A percentile compares a stretch with the other conserved stretches of the same genome.
Evolutionary conservation across 306 rosid genomes (phyloP).

Genomic region (Canavalia gladiata): DNA sequence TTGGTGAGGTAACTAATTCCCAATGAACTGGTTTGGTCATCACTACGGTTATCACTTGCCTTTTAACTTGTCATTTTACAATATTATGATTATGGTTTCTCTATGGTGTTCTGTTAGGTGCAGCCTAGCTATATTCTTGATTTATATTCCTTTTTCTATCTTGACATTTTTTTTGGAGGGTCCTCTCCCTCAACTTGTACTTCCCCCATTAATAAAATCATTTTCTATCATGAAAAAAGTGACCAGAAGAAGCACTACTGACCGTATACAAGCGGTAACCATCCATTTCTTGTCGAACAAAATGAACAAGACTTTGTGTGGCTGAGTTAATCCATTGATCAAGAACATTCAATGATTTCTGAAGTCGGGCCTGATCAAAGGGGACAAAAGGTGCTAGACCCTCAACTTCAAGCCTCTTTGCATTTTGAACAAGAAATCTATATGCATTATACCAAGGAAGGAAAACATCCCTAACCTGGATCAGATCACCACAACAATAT

Average conservation of each 20-base stretch:
- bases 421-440: conserved; percentile 95
- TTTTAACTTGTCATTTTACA: conserved; percentile 6
- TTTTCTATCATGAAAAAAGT: conserved; percentile 21
- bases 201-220: conserved; percentile 14
- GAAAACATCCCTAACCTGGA: conserved; percentile 94
- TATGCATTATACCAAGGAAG: conserved; percentile 99
- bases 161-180: not conserved
- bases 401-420: conserved; percentile 91
- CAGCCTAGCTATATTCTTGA: not conserved
- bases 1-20: conserved; percentile 16
- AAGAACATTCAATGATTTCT: conserved; percentile 89
- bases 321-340: conserved; percentile 99
- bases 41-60: not conserved
- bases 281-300: conserved; percentile 94
- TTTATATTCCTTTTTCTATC: conserved; percentile 14
- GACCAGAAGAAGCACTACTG: conserved; percentile 42
- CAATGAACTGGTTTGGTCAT: conserved; percentile 1
- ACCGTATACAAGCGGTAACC: conserved; percentile 94
- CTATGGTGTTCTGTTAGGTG: not conserved
- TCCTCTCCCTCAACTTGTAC: conserved; percentile 16
- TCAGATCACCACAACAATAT: conserved; percentile 44
- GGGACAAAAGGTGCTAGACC: conserved; percentile 77
- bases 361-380: conserved; percentile 71
- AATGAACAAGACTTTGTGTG: conserved; percentile 85
- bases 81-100: not conserved